Percentiles rank a stretch among this genome's conserved stretches.
Conservation (phyloP, 441 rosid species). For the Corymbia citriodora region DNA sequence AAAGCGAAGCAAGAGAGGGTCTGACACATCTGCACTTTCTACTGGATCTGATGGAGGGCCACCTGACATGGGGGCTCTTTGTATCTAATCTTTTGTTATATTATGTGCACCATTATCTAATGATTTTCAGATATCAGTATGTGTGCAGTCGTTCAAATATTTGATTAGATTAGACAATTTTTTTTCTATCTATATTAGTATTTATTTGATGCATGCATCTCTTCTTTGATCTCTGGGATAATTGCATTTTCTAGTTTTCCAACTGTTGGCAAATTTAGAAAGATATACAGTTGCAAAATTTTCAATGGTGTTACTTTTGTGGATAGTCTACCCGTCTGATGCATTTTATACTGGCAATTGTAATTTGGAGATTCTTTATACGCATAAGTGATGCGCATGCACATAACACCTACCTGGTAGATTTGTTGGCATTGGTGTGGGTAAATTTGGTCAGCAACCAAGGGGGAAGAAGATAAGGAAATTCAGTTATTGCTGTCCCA, state of each 20-base stretch:
- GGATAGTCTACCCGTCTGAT: neutral
- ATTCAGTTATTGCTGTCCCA: neutral
- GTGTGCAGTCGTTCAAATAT: neutral
- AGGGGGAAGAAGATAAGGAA: neutral
- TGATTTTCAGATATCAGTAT: neutral
- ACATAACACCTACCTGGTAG: neutral
- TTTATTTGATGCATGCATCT: neutral
- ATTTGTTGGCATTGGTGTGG: neutral
- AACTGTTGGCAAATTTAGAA: neutral
- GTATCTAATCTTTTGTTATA: conserved; percentile 35
- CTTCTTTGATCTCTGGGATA: neutral
- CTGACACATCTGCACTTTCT: conserved; percentile 19
- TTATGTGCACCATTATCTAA: neutral
- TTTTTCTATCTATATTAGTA: neutral
- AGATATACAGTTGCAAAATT: neutral
- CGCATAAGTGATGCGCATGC: neutral
- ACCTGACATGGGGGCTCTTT: conserved; percentile 87
- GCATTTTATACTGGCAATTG: neutral
- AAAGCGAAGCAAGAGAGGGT: conserved; percentile 46
- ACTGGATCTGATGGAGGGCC: conserved; percentile 42
- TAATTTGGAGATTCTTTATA: neutral
- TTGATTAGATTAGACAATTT: neutral
- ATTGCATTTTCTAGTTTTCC: neutral
- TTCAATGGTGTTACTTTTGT: neutral
- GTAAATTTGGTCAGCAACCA: neutral